Percentiles rank a stretch among this genome's conserved stretches.
Evolutionary conservation across 176 grass and related monocot genomes (phyloP).

Genomic region (Musa troglodytarum): DNA sequence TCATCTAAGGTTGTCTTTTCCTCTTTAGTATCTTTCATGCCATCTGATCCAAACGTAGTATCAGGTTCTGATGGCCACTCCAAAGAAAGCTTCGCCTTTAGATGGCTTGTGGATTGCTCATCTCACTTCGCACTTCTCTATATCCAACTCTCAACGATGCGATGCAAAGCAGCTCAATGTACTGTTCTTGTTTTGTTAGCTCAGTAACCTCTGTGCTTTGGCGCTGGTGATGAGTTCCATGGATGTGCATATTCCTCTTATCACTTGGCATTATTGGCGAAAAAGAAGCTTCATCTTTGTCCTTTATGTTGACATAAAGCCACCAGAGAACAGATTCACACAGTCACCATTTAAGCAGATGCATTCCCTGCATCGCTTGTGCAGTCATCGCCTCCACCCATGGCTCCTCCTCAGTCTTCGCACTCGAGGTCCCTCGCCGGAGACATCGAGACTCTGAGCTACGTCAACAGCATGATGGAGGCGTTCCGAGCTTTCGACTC

Average conservation of each 20-base stretch:
- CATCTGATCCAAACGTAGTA: too few species aligned
- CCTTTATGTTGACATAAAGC: constrained; percentile 72
- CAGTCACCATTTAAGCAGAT: not conserved
- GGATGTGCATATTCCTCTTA: not conserved
- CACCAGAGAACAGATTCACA: constrained; percentile 34
- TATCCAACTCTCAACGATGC: too few species aligned
- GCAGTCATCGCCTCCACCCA: constrained; percentile 11
- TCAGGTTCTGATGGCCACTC: too few species aligned
- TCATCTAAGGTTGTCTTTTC: too few species aligned
- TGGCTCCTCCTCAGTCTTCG: constrained; percentile 22
- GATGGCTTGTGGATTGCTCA: too few species aligned
- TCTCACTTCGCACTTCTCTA: too few species aligned
- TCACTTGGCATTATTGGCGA: constrained; percentile 4
- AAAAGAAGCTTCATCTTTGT: constrained; percentile 42
- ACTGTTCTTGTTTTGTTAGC: too few species aligned
- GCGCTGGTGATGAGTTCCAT: too few species aligned
- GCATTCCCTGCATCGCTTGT: not conserved
- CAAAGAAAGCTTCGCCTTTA: too few species aligned
- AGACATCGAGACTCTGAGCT: constrained; percentile 67
- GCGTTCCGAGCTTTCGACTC: constrained; percentile 86
- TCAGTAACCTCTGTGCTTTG: too few species aligned
- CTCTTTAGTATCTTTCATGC: too few species aligned
- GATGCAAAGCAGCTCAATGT: too few species aligned
- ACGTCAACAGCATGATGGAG: constrained; percentile 73
- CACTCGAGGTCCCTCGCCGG: constrained; percentile 20